These are phyloP conservation scores for Fusarium udum DNA, from an alignment of 2,329 filamentous ascomycete genomes.

Conservation along the genomic window DNA sequence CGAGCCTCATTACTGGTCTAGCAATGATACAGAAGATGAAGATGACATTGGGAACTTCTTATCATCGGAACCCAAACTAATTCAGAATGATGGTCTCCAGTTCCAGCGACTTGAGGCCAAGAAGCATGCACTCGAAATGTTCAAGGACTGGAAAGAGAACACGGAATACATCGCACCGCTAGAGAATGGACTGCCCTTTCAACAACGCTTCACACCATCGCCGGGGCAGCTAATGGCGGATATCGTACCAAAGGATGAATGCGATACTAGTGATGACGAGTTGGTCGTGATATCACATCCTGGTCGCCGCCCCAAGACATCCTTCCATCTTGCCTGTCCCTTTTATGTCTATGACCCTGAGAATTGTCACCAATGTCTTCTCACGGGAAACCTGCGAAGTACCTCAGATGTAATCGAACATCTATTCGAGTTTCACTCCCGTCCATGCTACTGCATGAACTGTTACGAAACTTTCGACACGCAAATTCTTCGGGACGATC, in stretches of 20 bases:
- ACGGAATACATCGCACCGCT: neutral
- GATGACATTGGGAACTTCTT: no score
- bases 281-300: neutral
- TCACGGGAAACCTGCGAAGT: neutral
- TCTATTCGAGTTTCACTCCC: neutral
- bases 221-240: neutral
- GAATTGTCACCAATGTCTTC: neutral
- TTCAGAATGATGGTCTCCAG: neutral
- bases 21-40: neutral
- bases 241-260: neutral
- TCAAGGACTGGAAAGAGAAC: neutral
- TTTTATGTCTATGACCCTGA: neutral
- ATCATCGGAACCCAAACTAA: neutral
- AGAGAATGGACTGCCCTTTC: neutral
- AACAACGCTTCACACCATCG: accelerated
- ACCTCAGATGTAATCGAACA: neutral
- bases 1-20: neutral
- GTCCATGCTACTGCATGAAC: neutral
- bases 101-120: no score
- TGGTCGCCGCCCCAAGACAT: neutral
- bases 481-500: neutral
- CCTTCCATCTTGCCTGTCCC: neutral
- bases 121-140: neutral
- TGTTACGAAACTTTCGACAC: neutral
- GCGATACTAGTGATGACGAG: neutral